Evolutionary conservation across 148 eudicot genomes (phyloP), one percentile per base, ranked within the genome.

Genomic region (Cornus florida): DNA sequence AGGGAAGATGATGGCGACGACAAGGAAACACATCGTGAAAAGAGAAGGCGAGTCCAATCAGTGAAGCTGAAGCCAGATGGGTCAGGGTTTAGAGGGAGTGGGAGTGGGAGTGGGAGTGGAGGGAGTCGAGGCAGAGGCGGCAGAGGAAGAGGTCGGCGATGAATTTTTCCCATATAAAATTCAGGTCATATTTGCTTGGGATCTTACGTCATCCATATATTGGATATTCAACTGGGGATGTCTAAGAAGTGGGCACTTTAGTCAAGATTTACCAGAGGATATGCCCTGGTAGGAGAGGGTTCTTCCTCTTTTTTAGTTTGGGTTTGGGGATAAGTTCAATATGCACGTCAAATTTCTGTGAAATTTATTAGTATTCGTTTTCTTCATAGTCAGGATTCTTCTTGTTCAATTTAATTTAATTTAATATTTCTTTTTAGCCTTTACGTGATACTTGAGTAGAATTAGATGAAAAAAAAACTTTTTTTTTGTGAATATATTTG

Each of bases 11-110:
- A 91, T 11, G 91, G 28, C 28, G 28, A 78, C 0, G 97, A 93
- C 31, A 79, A 67, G 68, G 92, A 87, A 17, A 78, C 82, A 62
- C 85, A 75, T 7, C 87, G 74, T 23, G 85, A 68, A 19, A 95
- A 90, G 89, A 87, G 84, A 76, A 89, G 99, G 76, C 97, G 98
- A 70, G 85, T 93, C 38, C 93, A 93, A 2, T 91, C 97, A 41
- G 75, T 96, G 79, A 88, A 92, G 72, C 84, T 93, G 24, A 92
- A 89, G 80, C 83, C 94, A n/a, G 86, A 89, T 78, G 69, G 90
- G 72, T 79, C 83, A 24, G 80, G 86, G 32, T 83, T 72, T 56
- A 83, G 88, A 76, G 96, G 93, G 19, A 75, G 93, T 6, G 90
- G 93, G 12, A 65, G 88, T 39, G 86, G 93, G 5, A 67, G 92